Conservation (phyloP, 345 rosid species). For the Eutrema yunnanense region DNA sequence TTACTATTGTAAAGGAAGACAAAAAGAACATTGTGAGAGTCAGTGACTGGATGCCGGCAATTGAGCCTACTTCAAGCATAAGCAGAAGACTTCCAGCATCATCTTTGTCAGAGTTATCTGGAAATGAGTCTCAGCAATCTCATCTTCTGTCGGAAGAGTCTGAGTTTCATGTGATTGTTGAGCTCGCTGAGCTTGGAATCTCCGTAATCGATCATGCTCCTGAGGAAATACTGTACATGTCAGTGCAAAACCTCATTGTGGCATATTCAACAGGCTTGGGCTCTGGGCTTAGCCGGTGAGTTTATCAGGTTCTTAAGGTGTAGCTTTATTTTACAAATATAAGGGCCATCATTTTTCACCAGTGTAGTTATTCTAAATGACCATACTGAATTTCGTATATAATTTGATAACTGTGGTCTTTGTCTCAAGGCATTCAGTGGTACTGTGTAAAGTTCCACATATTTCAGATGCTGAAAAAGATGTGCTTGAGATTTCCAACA, state of each 20-base stretch:
- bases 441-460: slow-evolving; percentile 1
- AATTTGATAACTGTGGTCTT: not conserved
- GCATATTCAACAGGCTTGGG: slow-evolving; percentile 93
- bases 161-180: slow-evolving; percentile 85
- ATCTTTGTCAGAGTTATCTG: slow-evolving; percentile 36
- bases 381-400: not conserved
- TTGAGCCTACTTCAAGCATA: slow-evolving; percentile 45
- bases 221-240: slow-evolving; percentile 84
- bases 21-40: slow-evolving; percentile 66
- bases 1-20: slow-evolving; percentile 77
- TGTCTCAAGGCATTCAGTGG: not conserved
- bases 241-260: slow-evolving; percentile 73
- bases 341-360: not conserved
- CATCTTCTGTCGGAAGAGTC: slow-evolving; percentile 39
- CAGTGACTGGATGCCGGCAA: slow-evolving; percentile 95
- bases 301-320: slow-evolving; percentile 7
- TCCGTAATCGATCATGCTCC: slow-evolving; percentile 93
- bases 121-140: slow-evolving; percentile 45
- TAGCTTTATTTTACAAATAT: not conserved
- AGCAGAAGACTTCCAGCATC: slow-evolving; percentile 33
- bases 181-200: slow-evolving; percentile 90
- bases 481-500: not conserved
- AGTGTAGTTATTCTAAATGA: not conserved
- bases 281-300: slow-evolving; percentile 82
- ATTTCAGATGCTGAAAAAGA: not conserved